Base-by-base conservation (phyloP, 1,139 yeast species). In the Candida mesenterica region DNA sequence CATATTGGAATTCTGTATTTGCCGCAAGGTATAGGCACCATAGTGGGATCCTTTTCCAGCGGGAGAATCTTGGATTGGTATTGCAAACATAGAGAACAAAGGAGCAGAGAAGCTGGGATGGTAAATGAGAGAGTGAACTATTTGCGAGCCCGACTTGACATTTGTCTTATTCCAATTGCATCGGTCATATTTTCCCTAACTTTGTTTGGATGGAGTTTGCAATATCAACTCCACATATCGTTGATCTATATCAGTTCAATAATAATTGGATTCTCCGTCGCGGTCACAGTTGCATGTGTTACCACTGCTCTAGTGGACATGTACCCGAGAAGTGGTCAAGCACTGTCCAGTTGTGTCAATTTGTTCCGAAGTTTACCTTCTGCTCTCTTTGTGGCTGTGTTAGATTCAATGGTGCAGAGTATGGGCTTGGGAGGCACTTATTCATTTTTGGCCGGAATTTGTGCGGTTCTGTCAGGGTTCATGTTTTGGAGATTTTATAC, bases 181-280 rank as follows among this genome's bases (percentile, higher is more conserved):
- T 57, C 30, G 39, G 61, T 16, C 44, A 40, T 59, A 7, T 36
- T 49, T 7, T 71, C 71, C 0, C 43, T 60, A n/a, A 17, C 62
- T 3, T 58, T 65, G 2, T 67, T 60, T 45, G 73, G 73, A 2
- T 67, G 72, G 72, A 62, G 71, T 37, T 41, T 67, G 14, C 58
- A 67, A 31, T 56, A 39, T 32, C 43, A 49, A 25, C 42, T 45
- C 22, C 50, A 54, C 29, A 49, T 64, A 5, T 37, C 57, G 9
- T 55, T 68, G 7, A 57, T 65, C 9, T 59, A 63, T 23, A 54
- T 67, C 4, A 53, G 66, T 10, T 54, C 67, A 4, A 45, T 52
- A 15, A 42, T 65, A 34, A 45, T 65, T 15, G 54, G 72, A 2
- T 52, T 52, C 37, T 44, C 65, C 6, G 41, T 62, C 4, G 44